Evolutionary conservation across 1,284 basidiomycete genomes (phyloP), one percentile per base, ranked within the genome.

Genomic region (Fomes fomentarius): DNA sequence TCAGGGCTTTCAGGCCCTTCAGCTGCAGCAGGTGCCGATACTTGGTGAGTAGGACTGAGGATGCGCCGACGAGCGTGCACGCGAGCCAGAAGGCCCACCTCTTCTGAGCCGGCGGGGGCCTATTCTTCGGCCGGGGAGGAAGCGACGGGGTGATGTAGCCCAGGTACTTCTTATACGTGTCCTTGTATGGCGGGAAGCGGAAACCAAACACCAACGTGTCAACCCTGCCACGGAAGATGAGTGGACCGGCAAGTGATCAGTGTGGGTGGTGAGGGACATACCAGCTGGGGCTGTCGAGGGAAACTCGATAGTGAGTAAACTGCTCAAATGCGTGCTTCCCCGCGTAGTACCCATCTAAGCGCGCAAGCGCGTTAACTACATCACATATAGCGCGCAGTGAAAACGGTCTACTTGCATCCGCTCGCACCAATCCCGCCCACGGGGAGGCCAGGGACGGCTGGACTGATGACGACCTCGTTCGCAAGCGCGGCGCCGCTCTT

Each of bases 381-480:
- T n/a, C n/a, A n/a, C n/a, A n/a, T n/a, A n/a, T n/a, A n/a, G n/a
- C n/a, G n/a, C n/a, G n/a, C n/a, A n/a, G n/a, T n/a, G n/a, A n/a
- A n/a, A n/a, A 14, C 28, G 40, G 44, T 22, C 14, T 2, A 70
- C 85, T 61, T 68, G 89, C 88, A 80, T 66, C 89, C 88, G 62
- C 87, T 90, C 7, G 79, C 75, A 2, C 89, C 89, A 39, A 83
- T 75, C 38, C 89, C 90, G 40, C 89, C 89, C 52, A 91, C 87
- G 1, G 87, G 87, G 40, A 89, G 68, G n/a, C 83, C 85, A 12
- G 81, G 77, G 30, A 75, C 84, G 85, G 48, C 83, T 4, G 74
- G 69, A 26, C 83, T 83, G 39, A 89, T 62, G 39, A 87, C 56
- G 0, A 75, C 73, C 42, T 92, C 90, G 58, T 91, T 91, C n/a